These are phyloP conservation scores for Juncus effusus DNA, from an alignment of 176 grass and related monocot genomes.

Conservation along the genomic window DNA sequence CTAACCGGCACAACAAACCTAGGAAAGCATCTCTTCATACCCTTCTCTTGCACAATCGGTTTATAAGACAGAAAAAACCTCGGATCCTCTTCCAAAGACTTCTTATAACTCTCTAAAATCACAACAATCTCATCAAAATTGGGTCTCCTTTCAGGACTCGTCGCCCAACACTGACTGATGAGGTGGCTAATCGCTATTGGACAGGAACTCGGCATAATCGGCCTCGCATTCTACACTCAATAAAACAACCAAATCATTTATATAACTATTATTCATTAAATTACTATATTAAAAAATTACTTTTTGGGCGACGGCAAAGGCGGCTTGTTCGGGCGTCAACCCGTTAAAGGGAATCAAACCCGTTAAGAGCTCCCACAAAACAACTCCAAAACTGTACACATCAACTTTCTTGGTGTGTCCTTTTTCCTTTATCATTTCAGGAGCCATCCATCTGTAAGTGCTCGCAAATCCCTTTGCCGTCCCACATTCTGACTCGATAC, in stretches of 20 bases:
- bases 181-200: conserved; percentile 86
- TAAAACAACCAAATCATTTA: conserved; percentile 10
- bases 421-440: conserved; percentile 97
- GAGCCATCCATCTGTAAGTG: conserved; percentile 97
- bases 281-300: conserved; percentile 38
- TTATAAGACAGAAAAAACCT: conserved; percentile 64
- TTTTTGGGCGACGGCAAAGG: conserved; percentile 92
- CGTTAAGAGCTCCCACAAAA: conserved; percentile 93
- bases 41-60: conserved; percentile 49
- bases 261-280: conserved; percentile 12
- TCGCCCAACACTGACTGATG: conserved; percentile 82
- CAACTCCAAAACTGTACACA: conserved; percentile 93
- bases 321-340: conserved; percentile 89
- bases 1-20: conserved; percentile 36
- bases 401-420: conserved; percentile 90
- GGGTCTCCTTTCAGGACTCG: conserved; percentile 66
- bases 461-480: conserved; percentile 87
- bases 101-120: conserved; percentile 65
- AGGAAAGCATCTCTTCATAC: conserved; percentile 67
- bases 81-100: conserved; percentile 56
- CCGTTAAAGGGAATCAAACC: conserved; percentile 79
- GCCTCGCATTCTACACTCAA: conserved; percentile 71
- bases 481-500: conserved; percentile 82
- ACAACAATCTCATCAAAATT: conserved; percentile 74
- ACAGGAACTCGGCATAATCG: conserved; percentile 71